These are phyloP conservation scores for Carpinus viminea DNA, from an alignment of 306 rosid species.

Conservation along the genomic window DNA sequence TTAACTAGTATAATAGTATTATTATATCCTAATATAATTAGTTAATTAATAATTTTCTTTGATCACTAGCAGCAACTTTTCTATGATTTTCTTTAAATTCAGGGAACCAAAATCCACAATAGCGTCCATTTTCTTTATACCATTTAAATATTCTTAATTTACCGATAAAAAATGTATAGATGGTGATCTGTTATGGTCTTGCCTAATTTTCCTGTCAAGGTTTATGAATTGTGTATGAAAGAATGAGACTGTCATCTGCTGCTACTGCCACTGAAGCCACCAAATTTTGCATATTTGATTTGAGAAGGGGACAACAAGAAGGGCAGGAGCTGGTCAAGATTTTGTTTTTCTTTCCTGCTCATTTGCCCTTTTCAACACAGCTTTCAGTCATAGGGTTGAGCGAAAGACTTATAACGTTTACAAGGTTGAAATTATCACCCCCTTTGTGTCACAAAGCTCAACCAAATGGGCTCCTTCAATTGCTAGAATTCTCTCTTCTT, in stretches of 20 bases:
- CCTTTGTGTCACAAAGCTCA: neutral
- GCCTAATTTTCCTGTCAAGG: neutral
- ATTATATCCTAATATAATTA: too few species aligned
- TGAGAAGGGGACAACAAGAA: conserved; percentile 90
- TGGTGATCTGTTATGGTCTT: too few species aligned
- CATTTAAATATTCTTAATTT: too few species aligned
- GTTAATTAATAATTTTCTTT: too few species aligned
- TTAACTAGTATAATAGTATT: too few species aligned
- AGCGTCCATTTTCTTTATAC: too few species aligned
- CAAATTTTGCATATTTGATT: conserved; percentile 79
- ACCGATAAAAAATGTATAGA: too few species aligned
- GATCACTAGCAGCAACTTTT: too few species aligned
- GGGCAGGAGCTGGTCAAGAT: conserved; percentile 97
- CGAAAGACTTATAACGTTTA: conserved; percentile 93
- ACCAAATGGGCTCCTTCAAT: neutral
- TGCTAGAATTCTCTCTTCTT: neutral
- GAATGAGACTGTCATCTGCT: conserved; percentile 73
- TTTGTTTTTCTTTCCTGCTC: conserved; percentile 83
- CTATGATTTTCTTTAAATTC: too few species aligned
- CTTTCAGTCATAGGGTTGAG: conserved; percentile 92
- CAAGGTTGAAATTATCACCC: conserved; percentile 46
- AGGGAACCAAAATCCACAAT: too few species aligned
- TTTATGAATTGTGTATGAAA: conserved; percentile 13
- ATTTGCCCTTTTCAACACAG: conserved; percentile 77
- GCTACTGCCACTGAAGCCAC: conserved; percentile 51